Evolutionary conservation across 768 basidiomycete genomes (phyloP), one percentile per base, ranked within the genome.

Genomic region (Fomitopsis pulvina): DNA sequence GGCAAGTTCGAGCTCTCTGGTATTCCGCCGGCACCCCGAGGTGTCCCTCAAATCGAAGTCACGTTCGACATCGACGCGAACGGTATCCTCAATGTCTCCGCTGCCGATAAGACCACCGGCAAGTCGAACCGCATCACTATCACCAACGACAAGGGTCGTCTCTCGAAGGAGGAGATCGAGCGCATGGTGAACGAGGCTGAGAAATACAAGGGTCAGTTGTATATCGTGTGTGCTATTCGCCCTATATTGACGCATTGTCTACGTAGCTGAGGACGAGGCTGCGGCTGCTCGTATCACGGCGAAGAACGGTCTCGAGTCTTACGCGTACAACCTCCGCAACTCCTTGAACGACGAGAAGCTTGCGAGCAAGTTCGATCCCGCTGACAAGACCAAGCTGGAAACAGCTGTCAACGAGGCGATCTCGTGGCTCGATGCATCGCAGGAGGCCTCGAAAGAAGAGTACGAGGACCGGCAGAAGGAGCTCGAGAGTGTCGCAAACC

Each of bases 11-110:
- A 97, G 72, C 85, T 98, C 27, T 88, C 90, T 53, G 91, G 93
- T 50, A 97, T 97, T 54, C 94, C 90, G 20, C 93, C 95, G 34
- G 92, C 94, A 22, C 95, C 95, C 54, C 91, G 94, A 73, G 94
- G 94, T 75, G 92, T 95, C 59, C 95, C 95, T 63, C 95, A 96
- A 63, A 79, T 97, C 58, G 94, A 97, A 68, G 94, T 98, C 63
- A 95, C 92, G 39, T 97, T 98, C 70, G 94, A 98, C 63, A 92
- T 98, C 55, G 94, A 97, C 62, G 92, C 93, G 56, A 94, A 94
- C 70, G 91, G 92, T 75, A 92, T 95, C 65, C 68, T 95, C 64
- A 96, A 95, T 70, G 95, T 98, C 57, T 91, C 91, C 39, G 94
- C 95, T 3, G 74, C 85, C 37, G 93, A 97, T 73, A 96, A 95